Evolutionary conservation across 306 rosid species (phyloP), one percentile per base, ranked within the genome.

Genomic region (Alnus rubra): DNA sequence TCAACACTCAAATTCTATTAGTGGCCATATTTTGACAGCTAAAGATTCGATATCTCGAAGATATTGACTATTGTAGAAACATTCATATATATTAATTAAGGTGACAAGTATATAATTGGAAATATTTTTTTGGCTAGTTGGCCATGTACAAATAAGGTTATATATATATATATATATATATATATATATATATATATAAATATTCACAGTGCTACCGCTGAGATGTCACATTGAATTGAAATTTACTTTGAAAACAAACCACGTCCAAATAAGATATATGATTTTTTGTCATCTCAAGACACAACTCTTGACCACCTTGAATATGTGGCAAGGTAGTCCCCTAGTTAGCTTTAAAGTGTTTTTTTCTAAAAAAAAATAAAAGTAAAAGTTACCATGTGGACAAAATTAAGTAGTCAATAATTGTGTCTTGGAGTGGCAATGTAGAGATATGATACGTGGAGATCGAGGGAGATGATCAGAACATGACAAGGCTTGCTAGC

Each of bases 1-100:
- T 89, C 86, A 91, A 89, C 84, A 78, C 85, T 78, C 82, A 81
- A 87, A 78, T 79, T 83, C 82, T 69, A 83, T 71, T 86, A 87
- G 92, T 88, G 92, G 87, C 79, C 92, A 84, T 59, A 47, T 83
- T 89, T 77, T 78, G 88, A 82, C 90, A 85, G 92, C 81, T 76
- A 84, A 79, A 89, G 92, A 91, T 88, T 86, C 91, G 28, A 23
- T 23, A 23, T 88, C 76, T 75, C 56, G 60, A 35, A 80, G 93
- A 89, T 59, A 78, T 83, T 69, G 90, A 89, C 96, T 60, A 80
- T 84, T 84, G 74, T 83, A 16, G 79, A 87, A 42, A 80, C 87
- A 83, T 85, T 83, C 85, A 65, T 68, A 69, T 73, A 49, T 33
- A 33, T 33, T 23, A 23, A 33, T 33, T 33, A 48, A 11, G 59